A percentile compares a stretch with the other conserved stretches of the same genome.
These are phyloP conservation scores for Colletotrichum zoysiae DNA, from an alignment of 2,329 filamentous ascomycete genomes.

Conservation along the genomic window DNA sequence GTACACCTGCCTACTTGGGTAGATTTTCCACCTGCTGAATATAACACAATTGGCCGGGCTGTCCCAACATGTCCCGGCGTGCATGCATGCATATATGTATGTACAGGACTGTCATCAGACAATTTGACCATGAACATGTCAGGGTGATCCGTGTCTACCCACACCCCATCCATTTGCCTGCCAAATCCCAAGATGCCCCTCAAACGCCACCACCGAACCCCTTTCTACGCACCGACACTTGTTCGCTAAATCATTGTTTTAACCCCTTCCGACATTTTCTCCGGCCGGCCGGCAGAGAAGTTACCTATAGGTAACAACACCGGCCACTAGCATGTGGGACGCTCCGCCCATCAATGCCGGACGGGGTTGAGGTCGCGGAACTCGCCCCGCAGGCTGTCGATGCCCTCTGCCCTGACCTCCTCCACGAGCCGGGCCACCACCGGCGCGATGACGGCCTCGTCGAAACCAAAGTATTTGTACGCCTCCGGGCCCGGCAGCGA, in stretches of 20 bases:
- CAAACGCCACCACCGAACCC: conserved; percentile 21
- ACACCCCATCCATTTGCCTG: conserved; percentile 21
- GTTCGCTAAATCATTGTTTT: too few species aligned
- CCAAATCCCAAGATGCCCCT: conserved; percentile 11
- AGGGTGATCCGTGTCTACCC: conserved; percentile 37
- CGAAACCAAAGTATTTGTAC: conserved; percentile 67
- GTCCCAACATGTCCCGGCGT: background rate
- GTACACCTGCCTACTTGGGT: too few species aligned
- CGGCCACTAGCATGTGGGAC: background rate
- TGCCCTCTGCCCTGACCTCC: conserved; percentile 44
- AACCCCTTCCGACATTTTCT: too few species aligned
- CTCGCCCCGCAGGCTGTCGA: conserved; percentile 45
- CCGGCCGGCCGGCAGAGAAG: background rate
- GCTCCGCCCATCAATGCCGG: conserved; percentile 23
- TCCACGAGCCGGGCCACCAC: conserved; percentile 50
- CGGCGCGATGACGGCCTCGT: conserved; percentile 55
- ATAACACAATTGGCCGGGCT: conserved; percentile 4
- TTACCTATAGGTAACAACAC: too few species aligned
- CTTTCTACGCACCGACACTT: background rate
- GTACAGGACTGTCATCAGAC: background rate
- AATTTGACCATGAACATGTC: conserved; percentile 17
- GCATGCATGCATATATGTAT: background rate
- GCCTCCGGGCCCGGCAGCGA: conserved; percentile 65
- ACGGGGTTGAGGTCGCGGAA: conserved; percentile 45
- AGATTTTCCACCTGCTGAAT: background rate